Conservation (phyloP, 768 basidiomycete species). For the Ramaria sp. region DNA sequence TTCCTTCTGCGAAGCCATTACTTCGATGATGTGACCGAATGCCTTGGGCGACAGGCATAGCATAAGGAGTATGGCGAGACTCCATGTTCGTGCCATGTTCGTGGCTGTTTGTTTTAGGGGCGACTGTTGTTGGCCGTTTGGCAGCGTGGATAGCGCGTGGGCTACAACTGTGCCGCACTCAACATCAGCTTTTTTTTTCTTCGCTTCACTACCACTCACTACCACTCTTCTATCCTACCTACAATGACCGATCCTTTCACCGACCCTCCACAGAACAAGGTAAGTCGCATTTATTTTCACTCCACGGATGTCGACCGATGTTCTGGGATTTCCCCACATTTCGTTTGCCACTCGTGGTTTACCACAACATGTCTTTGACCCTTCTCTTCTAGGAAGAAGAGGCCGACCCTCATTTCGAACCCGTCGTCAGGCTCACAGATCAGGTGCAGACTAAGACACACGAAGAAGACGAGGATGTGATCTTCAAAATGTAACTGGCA, state of each 20-base stretch:
- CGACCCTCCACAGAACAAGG: conserved; percentile 7
- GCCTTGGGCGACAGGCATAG: conserved; percentile 27
- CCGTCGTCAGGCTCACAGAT: conserved; percentile 92
- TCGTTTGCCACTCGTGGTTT: conserved; percentile 2
- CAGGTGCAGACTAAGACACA: conserved; percentile 89
- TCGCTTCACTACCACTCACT: not conserved
- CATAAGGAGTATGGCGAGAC: conserved; percentile 31
- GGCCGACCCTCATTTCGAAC: conserved; percentile 85
- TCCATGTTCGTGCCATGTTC: conserved; percentile 30
- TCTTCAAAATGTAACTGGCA: conserved; percentile 73
- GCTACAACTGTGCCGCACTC: not conserved
- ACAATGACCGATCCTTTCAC: conserved; percentile 7
- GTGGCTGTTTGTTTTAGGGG: conserved; percentile 1
- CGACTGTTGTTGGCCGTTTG: conserved; percentile 1
- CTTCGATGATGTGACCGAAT: conserved; percentile 59
- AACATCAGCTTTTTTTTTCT: not conserved
- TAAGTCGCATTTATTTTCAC: not conserved
- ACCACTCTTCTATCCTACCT: not conserved
- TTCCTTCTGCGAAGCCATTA: conserved; percentile 74
- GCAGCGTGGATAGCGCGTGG: conserved; percentile 5
- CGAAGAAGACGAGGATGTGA: conserved; percentile 87
- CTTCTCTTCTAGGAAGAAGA: conserved; percentile 48
- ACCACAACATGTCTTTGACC: not conserved
- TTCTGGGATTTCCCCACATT: not conserved
- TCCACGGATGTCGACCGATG: conserved; percentile 1